phyloP scores from a whole-genome alignment of 2,329 filamentous ascomycete species.

The Talaromyces sp. region DNA sequence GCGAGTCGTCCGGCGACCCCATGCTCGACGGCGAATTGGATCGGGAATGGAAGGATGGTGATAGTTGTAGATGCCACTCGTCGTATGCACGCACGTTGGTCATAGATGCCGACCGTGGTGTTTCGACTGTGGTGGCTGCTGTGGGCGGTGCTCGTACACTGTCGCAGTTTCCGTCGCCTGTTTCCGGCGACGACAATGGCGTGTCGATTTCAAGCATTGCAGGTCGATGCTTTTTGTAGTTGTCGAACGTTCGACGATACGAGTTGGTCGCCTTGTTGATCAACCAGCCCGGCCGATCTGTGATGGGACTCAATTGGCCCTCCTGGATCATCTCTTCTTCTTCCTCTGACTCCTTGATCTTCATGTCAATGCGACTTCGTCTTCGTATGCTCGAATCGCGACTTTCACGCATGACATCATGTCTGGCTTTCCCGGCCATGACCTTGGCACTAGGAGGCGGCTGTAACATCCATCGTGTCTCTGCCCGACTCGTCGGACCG shows the following conservation, averaged over 20 bases:
- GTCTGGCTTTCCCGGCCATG: conserved; percentile 76
- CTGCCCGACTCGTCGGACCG: conserved; percentile 66
- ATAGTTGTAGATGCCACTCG: conserved; percentile 19
- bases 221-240: conserved; percentile 13
- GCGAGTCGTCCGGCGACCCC: conserved; percentile 28
- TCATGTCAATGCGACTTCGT: conserved; percentile 16
- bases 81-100: conserved; percentile 20
- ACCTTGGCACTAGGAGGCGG: conserved; percentile 85
- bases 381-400: conserved; percentile 21
- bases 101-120: conserved; percentile 14
- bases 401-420: conserved; percentile 27
- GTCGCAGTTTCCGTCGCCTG: not conserved
- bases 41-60: conserved; percentile 20
- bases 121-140: conserved; percentile 5
- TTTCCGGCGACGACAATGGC: not conserved
- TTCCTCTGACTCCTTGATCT: conserved; percentile 14
- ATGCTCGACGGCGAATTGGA: conserved; percentile 35
- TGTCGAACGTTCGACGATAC: conserved; percentile 15
- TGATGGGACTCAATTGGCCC: conserved; percentile 15
- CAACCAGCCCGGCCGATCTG: conserved; percentile 1
- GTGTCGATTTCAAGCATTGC: conserved; percentile 2
- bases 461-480: conserved; percentile 87
- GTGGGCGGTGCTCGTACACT: conserved; percentile 6
- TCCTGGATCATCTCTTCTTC: conserved; percentile 20
- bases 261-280: conserved; percentile 17